Evolutionary conservation across 169 alveolate species (phyloP).

Genomic region (Plasmodium cynomolgi): DNA sequence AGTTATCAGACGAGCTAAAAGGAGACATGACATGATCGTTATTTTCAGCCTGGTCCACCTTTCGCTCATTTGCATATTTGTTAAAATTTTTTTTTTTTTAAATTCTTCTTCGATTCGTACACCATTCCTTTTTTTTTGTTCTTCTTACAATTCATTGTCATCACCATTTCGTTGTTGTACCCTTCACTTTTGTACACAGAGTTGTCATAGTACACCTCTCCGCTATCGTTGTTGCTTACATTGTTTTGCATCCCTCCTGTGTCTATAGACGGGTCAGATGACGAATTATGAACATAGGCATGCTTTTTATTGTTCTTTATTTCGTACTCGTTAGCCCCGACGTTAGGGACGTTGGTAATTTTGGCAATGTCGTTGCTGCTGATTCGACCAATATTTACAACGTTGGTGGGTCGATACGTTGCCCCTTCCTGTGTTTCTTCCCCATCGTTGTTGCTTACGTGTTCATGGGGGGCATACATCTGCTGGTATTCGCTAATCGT

Average conservation of each 20-base stretch:
- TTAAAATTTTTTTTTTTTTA: conserved; percentile 65
- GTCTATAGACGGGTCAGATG: conserved; percentile 35
- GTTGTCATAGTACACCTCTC: not conserved
- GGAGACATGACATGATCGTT: conserved; percentile 19
- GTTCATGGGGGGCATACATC: not conserved
- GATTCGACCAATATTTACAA: not conserved
- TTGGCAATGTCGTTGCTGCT: not conserved
- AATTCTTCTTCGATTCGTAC: conserved; percentile 38
- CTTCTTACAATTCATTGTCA: conserved; percentile 5
- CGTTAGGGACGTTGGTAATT: not conserved
- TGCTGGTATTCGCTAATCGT: not conserved
- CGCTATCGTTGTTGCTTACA: not conserved
- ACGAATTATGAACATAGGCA: conserved; percentile 1
- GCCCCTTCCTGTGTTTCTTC: not conserved
- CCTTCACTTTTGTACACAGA: not conserved
- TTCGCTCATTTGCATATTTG: conserved; percentile 29
- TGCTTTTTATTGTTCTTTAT: conserved; percentile 51
- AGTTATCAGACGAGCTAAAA: conserved; percentile 30
- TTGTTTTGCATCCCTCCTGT: conserved; percentile 2
- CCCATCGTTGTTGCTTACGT: not conserved
- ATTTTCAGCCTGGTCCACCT: conserved; percentile 10
- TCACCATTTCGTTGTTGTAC: conserved; percentile 5
- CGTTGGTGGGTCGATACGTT: not conserved
- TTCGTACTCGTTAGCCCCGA: conserved; percentile 13
- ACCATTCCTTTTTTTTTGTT: conserved; percentile 34